Percentiles rank a stretch among this genome's conserved stretches.
phyloP scores from a whole-genome alignment of 257 asterid genomes.

The Cruciata laevipes region DNA sequence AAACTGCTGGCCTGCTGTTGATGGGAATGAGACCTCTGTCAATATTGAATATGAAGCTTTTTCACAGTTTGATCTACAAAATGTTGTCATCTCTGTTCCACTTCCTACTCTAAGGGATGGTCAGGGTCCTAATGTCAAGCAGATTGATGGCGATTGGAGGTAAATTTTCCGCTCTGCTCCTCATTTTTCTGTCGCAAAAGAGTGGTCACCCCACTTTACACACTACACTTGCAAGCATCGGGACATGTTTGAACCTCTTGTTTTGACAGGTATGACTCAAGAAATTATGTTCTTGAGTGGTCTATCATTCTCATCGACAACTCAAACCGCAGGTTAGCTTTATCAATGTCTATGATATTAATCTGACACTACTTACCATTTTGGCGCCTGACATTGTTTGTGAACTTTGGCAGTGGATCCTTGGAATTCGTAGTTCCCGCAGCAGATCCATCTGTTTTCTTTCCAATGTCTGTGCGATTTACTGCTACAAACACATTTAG shows the following conservation, averaged over 20 bases:
- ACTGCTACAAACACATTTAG: constrained; percentile 73
- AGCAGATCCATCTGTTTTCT: constrained; percentile 59
- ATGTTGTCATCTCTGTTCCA: constrained; percentile 86
- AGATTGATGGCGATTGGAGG: constrained; percentile 96
- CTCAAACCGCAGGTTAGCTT: constrained; percentile 81
- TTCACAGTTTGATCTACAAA: constrained; percentile 66
- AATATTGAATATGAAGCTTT: constrained; percentile 87
- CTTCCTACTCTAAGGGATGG: constrained; percentile 91
- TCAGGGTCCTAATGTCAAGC: constrained; percentile 74
- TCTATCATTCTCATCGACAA: constrained; percentile 76
- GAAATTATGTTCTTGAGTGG: constrained; percentile 85
- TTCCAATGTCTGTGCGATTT: constrained; percentile 78
- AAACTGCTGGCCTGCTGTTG: constrained; percentile 95
- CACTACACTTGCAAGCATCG: too few relatives aligned
- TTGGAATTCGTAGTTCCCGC: constrained; percentile 88
- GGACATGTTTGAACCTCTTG: background rate
- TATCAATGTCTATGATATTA: constrained; percentile 8
- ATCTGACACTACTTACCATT: constrained; percentile 9
- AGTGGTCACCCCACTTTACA: background rate
- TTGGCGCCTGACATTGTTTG: constrained; percentile 20
- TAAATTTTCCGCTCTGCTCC: constrained; percentile 15
- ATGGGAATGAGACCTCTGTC: constrained; percentile 85
- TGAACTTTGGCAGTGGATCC: constrained; percentile 63
- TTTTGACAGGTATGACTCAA: constrained; percentile 64
- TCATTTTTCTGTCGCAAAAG: background rate